A percentile compares a stretch with the other conserved stretches of the same genome.
These are phyloP conservation scores for Citrus glauca DNA, from an alignment of 345 rosid species.

Conservation along the genomic window DNA sequence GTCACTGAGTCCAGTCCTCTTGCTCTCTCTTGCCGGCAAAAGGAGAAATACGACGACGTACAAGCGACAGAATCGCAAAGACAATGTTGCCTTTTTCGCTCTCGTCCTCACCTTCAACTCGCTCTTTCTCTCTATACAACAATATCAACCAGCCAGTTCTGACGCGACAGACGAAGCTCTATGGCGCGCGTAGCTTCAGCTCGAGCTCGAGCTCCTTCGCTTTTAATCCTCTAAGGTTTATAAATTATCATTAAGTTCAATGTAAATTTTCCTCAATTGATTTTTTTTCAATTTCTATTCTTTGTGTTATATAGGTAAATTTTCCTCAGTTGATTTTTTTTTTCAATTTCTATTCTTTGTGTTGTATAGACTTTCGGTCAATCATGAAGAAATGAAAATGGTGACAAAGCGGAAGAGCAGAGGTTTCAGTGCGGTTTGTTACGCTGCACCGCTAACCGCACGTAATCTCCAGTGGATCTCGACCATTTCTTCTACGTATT, in stretches of 20 bases:
- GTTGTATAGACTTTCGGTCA: slow-evolving; percentile 40
- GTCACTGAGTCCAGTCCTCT: no score
- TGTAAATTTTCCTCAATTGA: background rate
- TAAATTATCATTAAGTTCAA: background rate
- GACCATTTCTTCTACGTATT: slow-evolving; percentile 59
- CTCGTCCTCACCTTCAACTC: slow-evolving; percentile 16
- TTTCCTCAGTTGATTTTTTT: background rate
- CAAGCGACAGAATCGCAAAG: background rate
- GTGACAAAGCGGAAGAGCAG: slow-evolving; percentile 36
- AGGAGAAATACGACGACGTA: background rate
- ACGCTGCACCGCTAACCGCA: slow-evolving; percentile 45
- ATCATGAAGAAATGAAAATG: slow-evolving; percentile 20
- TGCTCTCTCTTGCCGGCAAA: background rate
- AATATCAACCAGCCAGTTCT: slow-evolving; percentile 14
- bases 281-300: background rate
- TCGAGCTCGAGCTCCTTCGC: slow-evolving; percentile 32
- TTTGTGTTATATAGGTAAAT: slow-evolving; percentile 31
- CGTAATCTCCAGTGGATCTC: slow-evolving; percentile 77
- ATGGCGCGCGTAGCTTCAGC: slow-evolving; percentile 13
- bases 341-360: background rate
- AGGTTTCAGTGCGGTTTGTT: slow-evolving; percentile 57
- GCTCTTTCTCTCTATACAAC: slow-evolving; percentile 27
- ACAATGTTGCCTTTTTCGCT: slow-evolving; percentile 32
- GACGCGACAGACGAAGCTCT: slow-evolving; percentile 9
- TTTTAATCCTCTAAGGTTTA: slow-evolving; percentile 61